Percentiles rank a stretch among this genome's conserved stretches.
Conservation (phyloP, 441 rosid species). For the California macrophylla region DNA sequence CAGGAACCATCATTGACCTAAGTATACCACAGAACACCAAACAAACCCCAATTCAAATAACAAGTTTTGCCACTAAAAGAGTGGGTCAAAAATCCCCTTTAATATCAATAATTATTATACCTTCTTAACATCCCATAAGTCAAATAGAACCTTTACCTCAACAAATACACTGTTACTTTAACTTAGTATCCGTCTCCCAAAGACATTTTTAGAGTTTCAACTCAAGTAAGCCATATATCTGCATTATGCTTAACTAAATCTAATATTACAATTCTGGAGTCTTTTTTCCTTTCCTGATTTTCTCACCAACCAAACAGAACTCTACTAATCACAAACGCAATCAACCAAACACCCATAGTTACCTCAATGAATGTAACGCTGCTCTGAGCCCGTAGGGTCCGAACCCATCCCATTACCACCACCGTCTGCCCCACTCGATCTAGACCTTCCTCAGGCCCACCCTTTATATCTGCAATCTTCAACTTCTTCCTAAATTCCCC, state of each 20-base stretch:
- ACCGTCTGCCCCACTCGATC: slow-evolving; percentile 50
- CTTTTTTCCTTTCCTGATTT: not conserved
- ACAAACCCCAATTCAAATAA: not conserved
- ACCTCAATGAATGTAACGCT: slow-evolving; percentile 79
- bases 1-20: slow-evolving; percentile 90
- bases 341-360: not conserved
- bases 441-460: slow-evolving; percentile 56
- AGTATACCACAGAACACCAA: not conserved
- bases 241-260: not conserved
- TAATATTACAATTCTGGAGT: not conserved
- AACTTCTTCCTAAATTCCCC: slow-evolving; percentile 50
- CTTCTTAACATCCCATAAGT: not conserved
- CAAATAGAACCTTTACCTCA: not conserved
- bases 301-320: not conserved
- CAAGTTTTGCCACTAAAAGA: not conserved
- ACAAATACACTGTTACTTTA: not conserved
- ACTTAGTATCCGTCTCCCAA: not conserved
- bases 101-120: not conserved
- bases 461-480: slow-evolving; percentile 65
- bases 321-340: not conserved
- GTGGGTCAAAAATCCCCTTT: not conserved
- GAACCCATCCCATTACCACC: slow-evolving; percentile 74
- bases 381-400: slow-evolving; percentile 80
- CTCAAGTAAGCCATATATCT: not conserved
- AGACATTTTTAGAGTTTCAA: not conserved